These are phyloP conservation scores for Streptanthus diversifolius DNA, from an alignment of 345 rosid genomes.

Conservation along the genomic window DNA sequence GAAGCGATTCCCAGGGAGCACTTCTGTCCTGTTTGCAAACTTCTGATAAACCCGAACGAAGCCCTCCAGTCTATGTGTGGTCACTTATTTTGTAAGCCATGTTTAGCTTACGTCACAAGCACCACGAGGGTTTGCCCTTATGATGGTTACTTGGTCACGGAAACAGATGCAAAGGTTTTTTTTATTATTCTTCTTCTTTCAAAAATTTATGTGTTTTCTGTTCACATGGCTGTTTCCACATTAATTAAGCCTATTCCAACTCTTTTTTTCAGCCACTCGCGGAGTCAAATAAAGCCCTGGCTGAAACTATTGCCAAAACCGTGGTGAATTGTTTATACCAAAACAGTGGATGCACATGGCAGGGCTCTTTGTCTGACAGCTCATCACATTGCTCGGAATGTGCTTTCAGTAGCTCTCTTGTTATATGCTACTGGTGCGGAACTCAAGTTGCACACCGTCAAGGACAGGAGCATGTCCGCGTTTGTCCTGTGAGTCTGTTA, in stretches of 20 bases:
- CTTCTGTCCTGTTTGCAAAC: constrained; percentile 76
- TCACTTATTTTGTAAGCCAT: constrained; percentile 75
- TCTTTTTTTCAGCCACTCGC: constrained; percentile 49
- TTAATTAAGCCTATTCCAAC: not conserved
- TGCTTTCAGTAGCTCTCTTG: constrained; percentile 67
- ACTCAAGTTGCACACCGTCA: constrained; percentile 61
- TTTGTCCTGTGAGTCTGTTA: constrained; percentile 63
- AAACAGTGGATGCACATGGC: constrained; percentile 87
- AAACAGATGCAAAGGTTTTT: constrained; percentile 75
- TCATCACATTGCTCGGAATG: constrained; percentile 68
- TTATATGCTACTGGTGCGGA: constrained; percentile 66
- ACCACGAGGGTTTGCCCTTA: constrained; percentile 77
- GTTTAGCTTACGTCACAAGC: constrained; percentile 53
- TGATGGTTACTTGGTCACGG: constrained; percentile 78
- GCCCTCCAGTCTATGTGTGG: constrained; percentile 81
- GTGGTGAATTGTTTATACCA: constrained; percentile 61
- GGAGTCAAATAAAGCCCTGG: constrained; percentile 60
- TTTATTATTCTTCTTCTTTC: not conserved
- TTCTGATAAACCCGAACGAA: constrained; percentile 76
- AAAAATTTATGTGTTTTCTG: not conserved
- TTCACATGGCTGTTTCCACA: not conserved
- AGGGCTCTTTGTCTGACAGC: constrained; percentile 63
- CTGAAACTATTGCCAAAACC: constrained; percentile 60
- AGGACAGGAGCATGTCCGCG: constrained; percentile 74
- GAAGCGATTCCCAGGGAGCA: constrained; percentile 72